Conservation (phyloP, 352 stramenopile species). For the Globisporangium splendens region DNA sequence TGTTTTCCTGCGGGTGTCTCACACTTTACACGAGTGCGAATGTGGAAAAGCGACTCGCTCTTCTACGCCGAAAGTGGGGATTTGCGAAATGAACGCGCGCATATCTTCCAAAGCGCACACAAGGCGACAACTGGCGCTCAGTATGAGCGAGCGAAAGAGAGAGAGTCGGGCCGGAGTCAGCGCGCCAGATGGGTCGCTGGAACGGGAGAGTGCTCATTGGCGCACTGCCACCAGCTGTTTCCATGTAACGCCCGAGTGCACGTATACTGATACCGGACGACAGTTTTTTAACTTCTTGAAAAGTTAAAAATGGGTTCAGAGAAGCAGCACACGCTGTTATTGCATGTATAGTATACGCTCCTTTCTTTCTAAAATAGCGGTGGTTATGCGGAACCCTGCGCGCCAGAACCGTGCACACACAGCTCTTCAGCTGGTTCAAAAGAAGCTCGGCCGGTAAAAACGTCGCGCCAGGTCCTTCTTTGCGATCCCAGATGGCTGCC, state of each 20-base stretch:
- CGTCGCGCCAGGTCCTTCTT: background rate
- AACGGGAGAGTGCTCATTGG: background rate
- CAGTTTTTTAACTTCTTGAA: too few relatives aligned
- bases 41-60: background rate
- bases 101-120: background rate
- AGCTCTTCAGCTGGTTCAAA: conserved; percentile 2
- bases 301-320: too few relatives aligned
- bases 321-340: too few relatives aligned
- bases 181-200: conserved; percentile 4
- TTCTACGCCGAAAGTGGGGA: background rate
- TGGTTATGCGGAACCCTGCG: background rate
- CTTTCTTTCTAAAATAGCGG: background rate
- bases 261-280: background rate
- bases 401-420: background rate
- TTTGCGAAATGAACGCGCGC: background rate
- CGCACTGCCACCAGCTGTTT: conserved; percentile 15
- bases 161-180: conserved; percentile 16
- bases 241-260: background rate
- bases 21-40: too few relatives aligned
- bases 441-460: conserved; percentile 10
- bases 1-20: background rate
- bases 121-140: conserved; percentile 8
- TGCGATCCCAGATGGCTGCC: conserved; percentile 7
- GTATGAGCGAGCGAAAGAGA: conserved; percentile 6
- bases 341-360: background rate